Evolutionary conservation across 78 protist genomes (phyloP), one percentile per base, ranked within the genome.

Genomic region (Isochrysis galbana): DNA sequence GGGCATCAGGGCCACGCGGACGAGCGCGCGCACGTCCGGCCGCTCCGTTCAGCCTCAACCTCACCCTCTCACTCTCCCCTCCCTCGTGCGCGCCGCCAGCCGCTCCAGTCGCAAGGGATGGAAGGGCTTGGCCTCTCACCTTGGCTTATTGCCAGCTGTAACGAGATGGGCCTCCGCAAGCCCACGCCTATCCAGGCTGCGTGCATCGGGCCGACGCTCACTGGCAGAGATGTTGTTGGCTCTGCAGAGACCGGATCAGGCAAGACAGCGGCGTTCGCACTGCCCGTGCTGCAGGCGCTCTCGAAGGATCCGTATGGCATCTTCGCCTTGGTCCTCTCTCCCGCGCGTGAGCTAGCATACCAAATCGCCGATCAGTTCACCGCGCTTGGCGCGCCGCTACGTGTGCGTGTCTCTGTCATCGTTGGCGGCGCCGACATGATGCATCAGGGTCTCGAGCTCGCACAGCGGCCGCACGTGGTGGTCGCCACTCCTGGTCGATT

Each of bases 401-500:
- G 80, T n/a, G 91, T 97, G 32, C 93, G 96, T 36, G 80, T 51
- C 26, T 47, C 41, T 21, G 90, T 91, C 11, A 78, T 96, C 42
- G 94, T 95, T 45, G 99, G 99, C 48, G 99, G 99, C 47, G 46
- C n/a, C 32, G 95, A 96, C 45, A 91, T 93, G 94, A 86, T 94
- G 90, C 0, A 7, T 7, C 74, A 98, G 94, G 94, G 98, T 23
- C 22, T 89, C 2, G 92, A 88, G 88, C 95, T 99, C 0, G 47
- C 74, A 10, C 54, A 91, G 70, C 39, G 93, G 42, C 99, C 99
- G 45, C 99, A 98, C 92, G 82, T 98, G 34, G 93, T 99, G 25
- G 94, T 99, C 25, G 99, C 98, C n/a, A 99, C 99, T 19, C 99
- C 99, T 0, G 99, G 99, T 21, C 89, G 99, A 10, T 46, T 99